Evolutionary conservation across 495 filamentous ascomycete species (phyloP).

Genomic region (Aspergillus carlsbadensis): DNA sequence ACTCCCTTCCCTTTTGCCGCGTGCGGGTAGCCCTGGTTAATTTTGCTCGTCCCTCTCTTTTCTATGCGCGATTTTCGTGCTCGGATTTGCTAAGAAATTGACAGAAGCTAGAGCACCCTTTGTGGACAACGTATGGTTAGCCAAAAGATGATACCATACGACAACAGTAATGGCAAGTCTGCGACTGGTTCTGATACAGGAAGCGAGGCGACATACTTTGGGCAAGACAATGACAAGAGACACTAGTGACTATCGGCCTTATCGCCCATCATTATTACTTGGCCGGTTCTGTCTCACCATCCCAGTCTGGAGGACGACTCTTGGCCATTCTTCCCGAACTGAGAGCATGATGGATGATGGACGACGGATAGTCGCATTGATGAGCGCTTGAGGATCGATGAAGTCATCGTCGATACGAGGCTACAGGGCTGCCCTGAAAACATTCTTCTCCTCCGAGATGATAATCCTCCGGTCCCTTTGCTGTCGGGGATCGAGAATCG

Average conservation of each 20-base stretch:
- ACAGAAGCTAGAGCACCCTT: constrained; percentile 14
- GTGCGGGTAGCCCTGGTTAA: constrained; percentile 28
- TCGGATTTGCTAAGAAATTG: constrained; percentile 10
- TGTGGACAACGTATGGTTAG: neutral
- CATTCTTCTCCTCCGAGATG: neutral
- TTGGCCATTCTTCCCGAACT: constrained; percentile 4
- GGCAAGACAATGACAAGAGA: constrained; percentile 20
- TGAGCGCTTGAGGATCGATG: neutral
- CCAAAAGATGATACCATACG: constrained; percentile 14
- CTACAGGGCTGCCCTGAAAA: neutral
- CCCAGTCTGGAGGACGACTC: neutral
- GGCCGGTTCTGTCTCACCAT: constrained; percentile 2
- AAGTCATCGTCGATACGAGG: neutral
- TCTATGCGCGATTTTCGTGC: constrained; percentile 28
- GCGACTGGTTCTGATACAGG: neutral
- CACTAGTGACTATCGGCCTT: constrained; percentile 17
- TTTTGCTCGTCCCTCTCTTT: constrained; percentile 21
- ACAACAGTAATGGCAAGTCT: constrained; percentile 5
- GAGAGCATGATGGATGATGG: too few relatives aligned
- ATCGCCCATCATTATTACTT: constrained; percentile 13
- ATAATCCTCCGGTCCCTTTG: neutral
- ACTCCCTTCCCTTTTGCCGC: constrained; percentile 19
- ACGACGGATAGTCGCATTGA: neutral
- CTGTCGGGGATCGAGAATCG: neutral
- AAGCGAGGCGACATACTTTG: neutral